Conservation (phyloP, 768 basidiomycete species). For the Nevesoporus exiguus region DNA sequence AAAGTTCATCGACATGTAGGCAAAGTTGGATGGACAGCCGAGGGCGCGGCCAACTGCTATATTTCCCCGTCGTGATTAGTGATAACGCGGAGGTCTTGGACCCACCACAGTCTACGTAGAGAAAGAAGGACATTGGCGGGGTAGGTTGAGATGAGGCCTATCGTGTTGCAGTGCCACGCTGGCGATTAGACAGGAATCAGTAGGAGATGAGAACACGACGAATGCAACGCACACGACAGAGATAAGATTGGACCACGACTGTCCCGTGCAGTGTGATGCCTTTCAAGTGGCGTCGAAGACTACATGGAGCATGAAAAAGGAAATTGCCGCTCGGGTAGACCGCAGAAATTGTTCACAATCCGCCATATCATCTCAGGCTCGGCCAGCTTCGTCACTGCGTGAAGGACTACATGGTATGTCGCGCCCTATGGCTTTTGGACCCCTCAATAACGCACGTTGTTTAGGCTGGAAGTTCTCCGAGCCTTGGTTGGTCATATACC, state of each 20-base stretch:
- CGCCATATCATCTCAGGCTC: too few species aligned
- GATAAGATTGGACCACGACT: not conserved
- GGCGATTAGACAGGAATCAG: not conserved
- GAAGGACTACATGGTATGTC: slow-evolving; percentile 84
- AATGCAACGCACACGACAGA: not conserved
- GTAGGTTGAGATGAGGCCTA: not conserved
- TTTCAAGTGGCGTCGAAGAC: not conserved
- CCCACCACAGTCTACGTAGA: slow-evolving; percentile 87
- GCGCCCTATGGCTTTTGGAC: not conserved
- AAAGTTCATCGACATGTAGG: slow-evolving; percentile 69
- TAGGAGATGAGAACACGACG: not conserved
- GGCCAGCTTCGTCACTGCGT: too few species aligned
- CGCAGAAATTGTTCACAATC: too few species aligned
- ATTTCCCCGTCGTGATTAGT: slow-evolving; percentile 54
- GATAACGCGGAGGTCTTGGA: slow-evolving; percentile 84
- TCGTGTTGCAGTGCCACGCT: not conserved
- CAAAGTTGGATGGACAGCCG: slow-evolving; percentile 82
- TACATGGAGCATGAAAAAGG: too few species aligned
- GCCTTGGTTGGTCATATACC: slow-evolving; percentile 88
- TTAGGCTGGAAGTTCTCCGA: slow-evolving; percentile 80
- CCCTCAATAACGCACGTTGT: slow-evolving; percentile 1
- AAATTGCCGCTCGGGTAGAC: too few species aligned
- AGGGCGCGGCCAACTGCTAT: slow-evolving; percentile 62
- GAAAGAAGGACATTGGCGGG: slow-evolving; percentile 53
- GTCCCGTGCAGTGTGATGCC: too few species aligned